Base-by-base conservation (phyloP, 495 filamentous ascomycete genomes). In the Talaromyces wortmannii region DNA sequence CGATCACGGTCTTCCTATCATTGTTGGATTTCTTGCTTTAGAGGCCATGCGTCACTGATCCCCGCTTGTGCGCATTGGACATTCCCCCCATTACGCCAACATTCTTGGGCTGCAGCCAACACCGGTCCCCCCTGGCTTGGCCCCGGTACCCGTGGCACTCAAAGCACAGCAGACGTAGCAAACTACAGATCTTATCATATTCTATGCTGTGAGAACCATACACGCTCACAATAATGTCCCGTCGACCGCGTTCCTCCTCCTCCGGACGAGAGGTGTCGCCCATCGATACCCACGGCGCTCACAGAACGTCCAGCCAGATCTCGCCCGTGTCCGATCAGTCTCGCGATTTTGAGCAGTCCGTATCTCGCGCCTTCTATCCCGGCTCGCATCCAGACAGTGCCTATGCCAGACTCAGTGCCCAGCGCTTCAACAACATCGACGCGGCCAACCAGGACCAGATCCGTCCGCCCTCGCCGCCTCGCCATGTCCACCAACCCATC, bases 401-500 rank as follows among this genome's bases (percentile, higher is more conserved):
- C 51, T 58, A 42, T 16, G 31, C 32, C 42, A 57, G 16, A 42
- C 50, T 12, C 50, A 57, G 44, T 33, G 52, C 36, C 43, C 53
- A 45, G 49, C 63, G 42, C 30, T 51, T 44, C 36, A 32, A n/a
- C 46, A 45, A 23, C 13, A 45, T 45, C 52, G 33, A 57, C 45
- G 13, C 7, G 32, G 45, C 36, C n/a, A 45, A 33, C 23, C 23
- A 23, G 23, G 23, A 23, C 23, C 23, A 23, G 23, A 23, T 23
- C 16, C 30, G 48, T 45, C 60, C 60, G 1, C 52, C 57, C 13
- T 23, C 23, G 17, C 50, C 60, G 17, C 50, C 57, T 45, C 50
- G 55, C 36, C 60, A 60, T 45, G 54, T 49, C 16, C 50, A 55
- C 31, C 30, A 56, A 49, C 47, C 63, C n/a, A 52, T 59, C 4